Evolutionary conservation across 257 asterid genomes (phyloP).

Genomic region (Nicotiana tabacum): DNA sequence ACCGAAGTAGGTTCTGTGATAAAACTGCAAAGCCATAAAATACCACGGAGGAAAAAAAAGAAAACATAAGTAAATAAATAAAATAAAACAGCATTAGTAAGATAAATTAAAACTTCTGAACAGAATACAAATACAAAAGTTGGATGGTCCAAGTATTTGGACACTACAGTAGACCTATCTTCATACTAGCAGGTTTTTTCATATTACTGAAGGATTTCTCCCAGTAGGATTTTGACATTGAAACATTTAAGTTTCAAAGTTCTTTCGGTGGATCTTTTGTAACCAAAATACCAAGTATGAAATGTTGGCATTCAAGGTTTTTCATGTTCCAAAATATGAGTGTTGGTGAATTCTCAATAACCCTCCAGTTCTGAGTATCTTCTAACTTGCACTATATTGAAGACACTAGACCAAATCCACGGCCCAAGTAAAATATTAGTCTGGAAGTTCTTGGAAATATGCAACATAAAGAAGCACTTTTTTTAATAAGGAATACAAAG

Average conservation of each 20-base stretch:
- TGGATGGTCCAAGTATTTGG: background rate
- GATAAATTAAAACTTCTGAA: background rate
- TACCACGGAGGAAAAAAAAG: background rate
- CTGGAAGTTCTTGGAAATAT: no score
- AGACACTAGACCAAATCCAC: no score
- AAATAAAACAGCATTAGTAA: background rate
- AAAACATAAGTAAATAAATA: background rate
- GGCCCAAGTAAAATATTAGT: no score
- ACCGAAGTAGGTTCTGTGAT: slow-evolving; percentile 50
- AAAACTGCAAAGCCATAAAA: slow-evolving; percentile 47
- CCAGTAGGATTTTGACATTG: background rate
- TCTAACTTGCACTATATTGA: no score
- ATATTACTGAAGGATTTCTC: background rate
- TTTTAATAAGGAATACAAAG: no score
- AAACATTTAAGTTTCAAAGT: background rate
- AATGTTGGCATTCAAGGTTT: no score
- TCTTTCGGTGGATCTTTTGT: background rate
- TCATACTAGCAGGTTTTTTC: background rate
- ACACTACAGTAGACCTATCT: background rate
- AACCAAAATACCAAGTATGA: background rate
- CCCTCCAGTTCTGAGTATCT: no score
- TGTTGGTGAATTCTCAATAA: no score
- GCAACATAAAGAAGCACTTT: no score
- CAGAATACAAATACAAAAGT: background rate
- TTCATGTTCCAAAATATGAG: no score